Evolutionary conservation across 768 basidiomycete species (phyloP).

Genomic region (Tremella fuciformis): DNA sequence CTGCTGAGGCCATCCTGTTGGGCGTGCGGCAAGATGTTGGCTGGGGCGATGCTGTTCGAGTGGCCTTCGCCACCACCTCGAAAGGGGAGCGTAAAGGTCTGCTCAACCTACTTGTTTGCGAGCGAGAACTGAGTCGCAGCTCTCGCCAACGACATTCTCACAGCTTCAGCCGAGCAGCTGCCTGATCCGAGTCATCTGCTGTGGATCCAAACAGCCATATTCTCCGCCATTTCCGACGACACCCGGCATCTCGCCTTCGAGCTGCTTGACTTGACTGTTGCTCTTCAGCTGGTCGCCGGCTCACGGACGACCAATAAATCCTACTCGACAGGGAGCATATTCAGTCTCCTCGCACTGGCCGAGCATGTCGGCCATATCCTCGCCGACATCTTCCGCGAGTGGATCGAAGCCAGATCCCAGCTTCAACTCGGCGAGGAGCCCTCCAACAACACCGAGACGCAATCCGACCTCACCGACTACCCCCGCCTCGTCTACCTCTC

Average conservation of each 20-base stretch:
- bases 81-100: background rate
- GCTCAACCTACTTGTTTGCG: background rate
- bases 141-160: background rate
- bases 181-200: background rate
- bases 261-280: too few species aligned
- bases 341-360: too few species aligned
- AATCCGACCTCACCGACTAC: too few species aligned
- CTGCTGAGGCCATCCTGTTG: conserved; percentile 23
- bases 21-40: conserved; percentile 25
- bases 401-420: too few species aligned
- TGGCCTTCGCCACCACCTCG: background rate
- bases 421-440: too few species aligned
- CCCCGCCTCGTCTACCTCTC: conserved; percentile 11
- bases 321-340: too few species aligned
- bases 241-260: too few species aligned
- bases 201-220: background rate
- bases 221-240: background rate
- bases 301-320: too few species aligned
- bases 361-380: too few species aligned
- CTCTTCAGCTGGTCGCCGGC: too few species aligned
- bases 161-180: background rate
- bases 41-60: conserved; percentile 24
- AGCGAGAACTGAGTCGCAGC: background rate
- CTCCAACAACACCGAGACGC: too few species aligned
- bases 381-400: too few species aligned